phyloP scores from a whole-genome alignment of 2,329 filamentous ascomycete species.

The Exserohilum rostratum region DNA sequence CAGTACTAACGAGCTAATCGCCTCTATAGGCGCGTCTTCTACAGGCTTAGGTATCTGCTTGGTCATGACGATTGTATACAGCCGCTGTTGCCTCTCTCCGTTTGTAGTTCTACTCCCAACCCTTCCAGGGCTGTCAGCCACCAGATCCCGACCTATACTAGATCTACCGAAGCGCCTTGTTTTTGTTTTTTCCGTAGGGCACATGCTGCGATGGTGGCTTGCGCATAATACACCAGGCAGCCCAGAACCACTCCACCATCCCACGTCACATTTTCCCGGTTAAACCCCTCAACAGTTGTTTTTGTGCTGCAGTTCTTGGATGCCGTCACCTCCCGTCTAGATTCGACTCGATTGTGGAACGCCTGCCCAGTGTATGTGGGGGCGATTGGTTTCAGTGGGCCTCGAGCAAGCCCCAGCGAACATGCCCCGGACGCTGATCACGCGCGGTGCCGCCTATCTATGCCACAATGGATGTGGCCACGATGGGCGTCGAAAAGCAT shows the following conservation, averaged over 20 bases:
- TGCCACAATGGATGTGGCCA: slow-evolving; percentile 7
- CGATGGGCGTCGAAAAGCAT: slow-evolving; percentile 5
- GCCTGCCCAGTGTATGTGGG: slow-evolving; percentile 9
- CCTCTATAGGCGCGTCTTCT: not conserved
- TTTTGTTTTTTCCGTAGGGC: not conserved
- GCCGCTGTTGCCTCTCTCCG: not conserved
- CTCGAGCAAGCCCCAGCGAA: slow-evolving; percentile 3
- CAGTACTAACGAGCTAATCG: not conserved
- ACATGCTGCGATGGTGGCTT: not conserved
- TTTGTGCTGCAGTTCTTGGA: not conserved
- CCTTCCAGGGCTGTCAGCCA: not conserved
- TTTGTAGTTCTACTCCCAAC: not conserved
- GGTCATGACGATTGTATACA: not conserved
- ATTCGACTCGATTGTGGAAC: not conserved
- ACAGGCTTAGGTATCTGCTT: not conserved
- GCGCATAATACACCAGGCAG: not conserved
- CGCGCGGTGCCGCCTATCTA: slow-evolving; percentile 8
- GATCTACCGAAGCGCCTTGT: too few species aligned
- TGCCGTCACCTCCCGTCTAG: not conserved
- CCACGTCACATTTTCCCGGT: slow-evolving; percentile 1
- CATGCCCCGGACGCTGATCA: slow-evolving; percentile 14
- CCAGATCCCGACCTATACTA: not conserved
- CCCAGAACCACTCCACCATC: not conserved
- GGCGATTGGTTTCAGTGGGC: slow-evolving; percentile 16
- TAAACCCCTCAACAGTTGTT: not conserved